A percentile compares a stretch with the other conserved stretches of the same genome.
phyloP scores from a whole-genome alignment of 306 rosid genomes.

The Dryas octopetala region DNA sequence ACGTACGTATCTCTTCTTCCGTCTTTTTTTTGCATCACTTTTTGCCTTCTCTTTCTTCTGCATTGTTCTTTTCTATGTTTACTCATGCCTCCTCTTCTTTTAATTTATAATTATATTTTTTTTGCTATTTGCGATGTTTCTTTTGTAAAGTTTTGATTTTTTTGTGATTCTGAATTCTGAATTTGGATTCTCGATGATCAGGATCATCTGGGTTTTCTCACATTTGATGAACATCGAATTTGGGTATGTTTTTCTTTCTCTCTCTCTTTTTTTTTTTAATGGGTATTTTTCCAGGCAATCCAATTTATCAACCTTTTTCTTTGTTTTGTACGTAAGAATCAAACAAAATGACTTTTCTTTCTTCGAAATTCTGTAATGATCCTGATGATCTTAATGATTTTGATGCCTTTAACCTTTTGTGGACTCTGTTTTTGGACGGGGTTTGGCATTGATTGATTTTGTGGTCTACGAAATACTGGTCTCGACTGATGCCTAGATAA shows the following conservation, averaged over 20 bases:
- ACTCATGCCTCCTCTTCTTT: not conserved
- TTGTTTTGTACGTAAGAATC: not conserved
- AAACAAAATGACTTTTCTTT: not conserved
- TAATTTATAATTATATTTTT: too few species aligned
- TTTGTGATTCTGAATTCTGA: constrained; percentile 17
- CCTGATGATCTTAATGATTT: constrained; percentile 1
- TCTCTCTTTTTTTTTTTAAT: not conserved
- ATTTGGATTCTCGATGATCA: constrained; percentile 29
- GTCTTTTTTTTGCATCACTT: not conserved
- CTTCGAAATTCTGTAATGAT: not conserved
- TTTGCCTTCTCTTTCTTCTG: constrained; percentile 18
- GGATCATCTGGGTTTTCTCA: constrained; percentile 17
- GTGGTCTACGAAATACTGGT: not conserved
- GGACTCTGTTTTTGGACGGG: constrained; percentile 15
- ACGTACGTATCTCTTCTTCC: constrained; percentile 20
- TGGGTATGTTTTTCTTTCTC: constrained; percentile 6
- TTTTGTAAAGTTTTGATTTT: not conserved
- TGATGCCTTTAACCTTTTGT: not conserved
- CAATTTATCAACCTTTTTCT: not conserved
- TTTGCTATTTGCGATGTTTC: not conserved
- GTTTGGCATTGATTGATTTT: constrained; percentile 18
- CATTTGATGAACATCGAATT: constrained; percentile 21
- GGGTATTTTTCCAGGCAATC: not conserved
- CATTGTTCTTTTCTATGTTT: constrained; percentile 8
- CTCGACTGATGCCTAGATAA: not conserved